Conservation (phyloP, 1,139 yeast genomes). For the Nakaseomyces uthaithaninus region DNA sequence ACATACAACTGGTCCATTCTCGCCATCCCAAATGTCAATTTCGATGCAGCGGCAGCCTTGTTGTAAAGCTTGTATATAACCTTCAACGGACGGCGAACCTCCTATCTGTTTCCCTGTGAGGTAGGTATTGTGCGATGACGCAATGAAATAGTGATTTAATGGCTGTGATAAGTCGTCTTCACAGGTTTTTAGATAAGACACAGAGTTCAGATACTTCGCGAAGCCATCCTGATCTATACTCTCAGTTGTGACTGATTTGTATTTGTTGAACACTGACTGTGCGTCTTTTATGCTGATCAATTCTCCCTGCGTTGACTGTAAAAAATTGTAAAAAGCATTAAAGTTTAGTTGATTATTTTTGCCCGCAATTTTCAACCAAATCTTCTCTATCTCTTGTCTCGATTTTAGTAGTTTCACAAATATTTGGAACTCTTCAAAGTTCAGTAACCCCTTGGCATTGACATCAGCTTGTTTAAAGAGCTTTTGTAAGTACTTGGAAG, state of each 20-base stretch:
- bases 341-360: slow-evolving; percentile 26
- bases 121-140: slow-evolving; percentile 93
- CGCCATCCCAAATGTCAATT: slow-evolving; percentile 92
- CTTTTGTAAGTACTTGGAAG: slow-evolving; percentile 34
- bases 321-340: slow-evolving; percentile 41
- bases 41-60: slow-evolving; percentile 91
- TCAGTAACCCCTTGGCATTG: slow-evolving; percentile 40
- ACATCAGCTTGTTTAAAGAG: slow-evolving; percentile 45
- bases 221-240: slow-evolving; percentile 5
- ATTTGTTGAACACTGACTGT: slow-evolving; percentile 40
- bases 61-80: slow-evolving; percentile 80
- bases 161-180: slow-evolving; percentile 55
- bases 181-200: background rate
- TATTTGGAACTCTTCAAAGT: slow-evolving; percentile 62
- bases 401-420: slow-evolving; percentile 50
- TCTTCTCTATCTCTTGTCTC: slow-evolving; percentile 42
- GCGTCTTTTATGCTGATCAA: slow-evolving; percentile 29
- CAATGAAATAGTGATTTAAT: slow-evolving; percentile 74
- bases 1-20: slow-evolving; percentile 71
- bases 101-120: slow-evolving; percentile 83
- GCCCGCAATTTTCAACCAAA: slow-evolving; percentile 34
- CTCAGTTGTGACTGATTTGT: slow-evolving; percentile 27
- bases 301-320: slow-evolving; percentile 47
- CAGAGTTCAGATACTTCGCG: slow-evolving; percentile 10
- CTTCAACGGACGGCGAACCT: slow-evolving; percentile 85